phyloP scores from a whole-genome alignment of 176 grass and related monocot genomes.

The Carex littledalei region DNA sequence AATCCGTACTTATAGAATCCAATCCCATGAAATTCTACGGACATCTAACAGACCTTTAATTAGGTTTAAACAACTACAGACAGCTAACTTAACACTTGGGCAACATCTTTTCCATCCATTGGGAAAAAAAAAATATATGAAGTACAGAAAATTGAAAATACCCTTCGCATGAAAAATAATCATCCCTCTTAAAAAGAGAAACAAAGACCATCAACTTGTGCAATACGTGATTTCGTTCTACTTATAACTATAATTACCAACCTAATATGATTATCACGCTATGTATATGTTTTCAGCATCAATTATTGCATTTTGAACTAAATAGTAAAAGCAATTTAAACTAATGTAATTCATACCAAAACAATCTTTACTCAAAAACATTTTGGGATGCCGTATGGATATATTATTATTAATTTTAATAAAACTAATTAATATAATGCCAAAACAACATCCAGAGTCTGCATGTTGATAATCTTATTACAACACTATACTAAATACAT shows the following conservation, averaged over 20 bases:
- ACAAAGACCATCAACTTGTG: not conserved
- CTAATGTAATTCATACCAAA: not conserved
- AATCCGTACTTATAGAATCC: not conserved
- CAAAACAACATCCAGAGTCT: conserved; percentile 28
- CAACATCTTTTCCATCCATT: too few relatives aligned
- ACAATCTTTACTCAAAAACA: not conserved
- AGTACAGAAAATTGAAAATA: too few relatives aligned
- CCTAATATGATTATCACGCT: not conserved
- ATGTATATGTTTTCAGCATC: not conserved
- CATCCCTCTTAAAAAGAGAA: not conserved
- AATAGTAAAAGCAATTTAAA: too few relatives aligned
- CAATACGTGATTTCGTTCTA: not conserved
- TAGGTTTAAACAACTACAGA: too few relatives aligned
- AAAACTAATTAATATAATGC: conserved; percentile 15
- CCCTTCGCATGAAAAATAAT: not conserved
- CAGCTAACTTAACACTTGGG: not conserved
- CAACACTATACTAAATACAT: conserved; percentile 24
- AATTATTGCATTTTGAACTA: not conserved
- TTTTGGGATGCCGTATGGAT: not conserved
- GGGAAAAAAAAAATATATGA: too few relatives aligned
- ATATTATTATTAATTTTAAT: not conserved
- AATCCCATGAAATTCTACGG: not conserved
- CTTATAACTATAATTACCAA: not conserved
- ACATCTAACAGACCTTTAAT: not conserved
- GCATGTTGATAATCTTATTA: conserved; percentile 29